These are phyloP conservation scores for Rubia balearica DNA, from an alignment of 305 asterid genomes.

Conservation along the genomic window DNA sequence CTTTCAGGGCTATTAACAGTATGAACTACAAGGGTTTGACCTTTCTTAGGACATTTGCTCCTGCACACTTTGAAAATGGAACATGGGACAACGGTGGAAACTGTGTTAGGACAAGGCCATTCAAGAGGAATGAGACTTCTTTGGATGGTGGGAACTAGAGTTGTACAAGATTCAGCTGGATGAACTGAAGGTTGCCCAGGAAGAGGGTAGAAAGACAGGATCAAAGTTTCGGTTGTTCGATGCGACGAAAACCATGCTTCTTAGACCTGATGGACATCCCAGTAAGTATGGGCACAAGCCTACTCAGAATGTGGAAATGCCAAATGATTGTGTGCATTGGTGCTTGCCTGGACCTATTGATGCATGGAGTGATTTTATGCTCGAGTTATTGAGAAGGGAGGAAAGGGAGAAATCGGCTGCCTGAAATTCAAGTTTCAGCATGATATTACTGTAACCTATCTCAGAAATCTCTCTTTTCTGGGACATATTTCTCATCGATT, in stretches of 20 bases:
- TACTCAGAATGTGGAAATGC: constrained; percentile 18
- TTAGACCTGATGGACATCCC: constrained; percentile 19
- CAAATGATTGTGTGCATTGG: constrained; percentile 40
- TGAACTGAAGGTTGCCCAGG: constrained; percentile 39
- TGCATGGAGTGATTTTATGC: constrained; percentile 34
- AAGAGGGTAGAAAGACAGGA: constrained; percentile 30
- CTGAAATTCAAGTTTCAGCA: not conserved
- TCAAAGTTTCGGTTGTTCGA: constrained; percentile 25
- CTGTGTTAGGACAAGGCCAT: constrained; percentile 39
- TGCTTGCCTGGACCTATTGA: constrained; percentile 47
- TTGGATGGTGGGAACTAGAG: constrained; percentile 24
- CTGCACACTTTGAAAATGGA: constrained; percentile 75
- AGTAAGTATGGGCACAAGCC: constrained; percentile 32
- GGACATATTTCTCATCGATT: not conserved
- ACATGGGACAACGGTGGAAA: constrained; percentile 65
- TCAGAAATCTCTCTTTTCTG: not conserved
- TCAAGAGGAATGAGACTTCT: constrained; percentile 32
- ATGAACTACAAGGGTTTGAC: constrained; percentile 39
- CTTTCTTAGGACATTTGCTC: constrained; percentile 56
- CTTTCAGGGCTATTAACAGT: constrained; percentile 44
- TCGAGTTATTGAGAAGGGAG: constrained; percentile 29
- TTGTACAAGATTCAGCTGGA: constrained; percentile 44
- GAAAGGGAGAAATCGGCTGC: constrained; percentile 8
- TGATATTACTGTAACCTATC: not conserved
- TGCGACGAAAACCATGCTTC: constrained; percentile 14